A percentile compares a stretch with the other conserved stretches of the same genome.
Conservation (phyloP, 106 monocot species). For the Acanthochlamys bracteata region DNA sequence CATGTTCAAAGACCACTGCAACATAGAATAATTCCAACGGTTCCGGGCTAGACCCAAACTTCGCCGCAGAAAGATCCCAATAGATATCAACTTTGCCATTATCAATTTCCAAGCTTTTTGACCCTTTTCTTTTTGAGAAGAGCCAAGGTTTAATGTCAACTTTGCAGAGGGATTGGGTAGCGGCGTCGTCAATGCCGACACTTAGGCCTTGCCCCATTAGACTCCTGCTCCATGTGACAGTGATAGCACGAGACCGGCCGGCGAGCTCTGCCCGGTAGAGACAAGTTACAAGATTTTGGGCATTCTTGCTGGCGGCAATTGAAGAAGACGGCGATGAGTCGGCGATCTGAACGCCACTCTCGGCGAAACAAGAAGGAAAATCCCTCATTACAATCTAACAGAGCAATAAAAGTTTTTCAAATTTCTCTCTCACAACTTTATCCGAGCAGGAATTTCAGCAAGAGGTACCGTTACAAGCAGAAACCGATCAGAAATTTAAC, state of each 20-base stretch:
- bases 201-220: constrained; percentile 62
- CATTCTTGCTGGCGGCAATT: constrained; percentile 15
- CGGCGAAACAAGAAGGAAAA: constrained; percentile 80
- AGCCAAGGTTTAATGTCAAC: constrained; percentile 73
- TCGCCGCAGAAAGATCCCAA: constrained; percentile 78
- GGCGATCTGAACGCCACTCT: constrained; percentile 67
- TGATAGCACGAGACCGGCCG: constrained; percentile 27
- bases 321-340: constrained; percentile 27
- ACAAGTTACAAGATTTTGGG: constrained; percentile 57
- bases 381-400: constrained; percentile 44
- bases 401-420: too few relatives aligned
- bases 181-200: constrained; percentile 45
- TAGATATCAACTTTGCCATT: constrained; percentile 41
- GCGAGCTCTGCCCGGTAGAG: constrained; percentile 40
- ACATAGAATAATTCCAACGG: constrained; percentile 64
- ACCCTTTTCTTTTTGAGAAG: constrained; percentile 80
- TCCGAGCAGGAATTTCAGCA: too few relatives aligned
- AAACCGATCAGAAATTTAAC: too few relatives aligned
- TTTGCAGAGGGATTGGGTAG: constrained; percentile 39
- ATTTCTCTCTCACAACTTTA: too few relatives aligned
- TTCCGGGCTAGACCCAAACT: constrained; percentile 58
- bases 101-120: constrained; percentile 34
- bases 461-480: too few relatives aligned
- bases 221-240: constrained; percentile 63
- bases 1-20: constrained; percentile 35